Evolutionary conservation across 352 stramenopile genomes (phyloP).

Genomic region (Pythium brassicae): DNA sequence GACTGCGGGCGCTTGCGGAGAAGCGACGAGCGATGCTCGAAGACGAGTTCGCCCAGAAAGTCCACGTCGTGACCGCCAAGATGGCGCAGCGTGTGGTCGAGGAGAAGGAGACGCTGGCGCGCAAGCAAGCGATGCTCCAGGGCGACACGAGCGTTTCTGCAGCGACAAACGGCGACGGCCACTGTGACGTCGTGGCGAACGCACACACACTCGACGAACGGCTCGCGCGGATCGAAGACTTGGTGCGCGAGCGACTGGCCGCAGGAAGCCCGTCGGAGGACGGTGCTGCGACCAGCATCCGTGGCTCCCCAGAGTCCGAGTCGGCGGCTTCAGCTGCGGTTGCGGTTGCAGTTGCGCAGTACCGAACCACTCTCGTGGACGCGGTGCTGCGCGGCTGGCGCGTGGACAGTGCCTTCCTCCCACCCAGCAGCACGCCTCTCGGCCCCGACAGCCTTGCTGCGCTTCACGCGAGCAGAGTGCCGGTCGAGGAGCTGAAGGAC

Average conservation of each 20-base stretch:
- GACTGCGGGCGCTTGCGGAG: conserved; percentile 15
- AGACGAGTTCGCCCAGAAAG: conserved; percentile 46
- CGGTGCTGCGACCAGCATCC: neutral
- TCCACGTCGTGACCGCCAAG: conserved; percentile 35
- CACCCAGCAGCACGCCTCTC: neutral
- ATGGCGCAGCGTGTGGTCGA: conserved; percentile 48
- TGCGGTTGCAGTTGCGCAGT: neutral
- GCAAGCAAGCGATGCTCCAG: conserved; percentile 31
- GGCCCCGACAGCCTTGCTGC: neutral
- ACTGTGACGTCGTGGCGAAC: neutral
- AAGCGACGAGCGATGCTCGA: conserved; percentile 33
- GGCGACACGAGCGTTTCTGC: neutral
- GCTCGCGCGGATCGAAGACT: conserved; percentile 18
- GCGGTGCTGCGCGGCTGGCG: conserved; percentile 8
- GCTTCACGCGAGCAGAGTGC: conserved; percentile 1
- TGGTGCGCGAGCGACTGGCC: conserved; percentile 7
- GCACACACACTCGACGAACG: conserved; percentile 10
- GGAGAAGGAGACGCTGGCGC: conserved; percentile 39
- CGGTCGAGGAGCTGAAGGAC: conserved; percentile 18
- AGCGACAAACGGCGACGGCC: neutral
- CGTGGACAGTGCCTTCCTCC: neutral
- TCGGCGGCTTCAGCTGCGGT: neutral
- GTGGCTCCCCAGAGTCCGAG: neutral
- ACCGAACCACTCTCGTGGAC: conserved; percentile 7
- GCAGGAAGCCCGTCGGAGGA: neutral